These are phyloP conservation scores for Luffa aegyptiaca DNA, from an alignment of 306 rosid species.

Conservation along the genomic window DNA sequence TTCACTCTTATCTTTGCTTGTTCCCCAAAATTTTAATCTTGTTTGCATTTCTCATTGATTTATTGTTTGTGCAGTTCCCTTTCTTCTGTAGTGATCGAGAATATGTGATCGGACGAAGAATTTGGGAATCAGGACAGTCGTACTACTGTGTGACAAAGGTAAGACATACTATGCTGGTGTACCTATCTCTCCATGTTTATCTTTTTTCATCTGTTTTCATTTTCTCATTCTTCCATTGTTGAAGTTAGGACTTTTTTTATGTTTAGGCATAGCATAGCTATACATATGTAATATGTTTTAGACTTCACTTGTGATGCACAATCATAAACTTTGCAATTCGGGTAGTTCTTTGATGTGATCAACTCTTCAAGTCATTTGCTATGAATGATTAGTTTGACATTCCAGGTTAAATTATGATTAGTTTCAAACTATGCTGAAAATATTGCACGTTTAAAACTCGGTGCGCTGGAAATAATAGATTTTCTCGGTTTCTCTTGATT, in stretches of 20 bases:
- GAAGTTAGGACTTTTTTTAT: not conserved
- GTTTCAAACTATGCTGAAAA: not conserved
- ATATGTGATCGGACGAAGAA: constrained; percentile 49
- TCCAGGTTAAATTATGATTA: not conserved
- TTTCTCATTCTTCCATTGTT: not conserved
- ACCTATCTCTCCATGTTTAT: not conserved
- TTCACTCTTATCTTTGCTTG: not conserved
- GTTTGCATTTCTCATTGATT: not conserved
- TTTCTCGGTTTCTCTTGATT: constrained; percentile 1
- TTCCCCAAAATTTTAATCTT: not conserved
- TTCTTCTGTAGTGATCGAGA: constrained; percentile 59
- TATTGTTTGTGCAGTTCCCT: constrained; percentile 38
- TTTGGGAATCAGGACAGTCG: constrained; percentile 42
- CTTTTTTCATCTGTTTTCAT: not conserved
- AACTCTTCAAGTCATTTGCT: not conserved
- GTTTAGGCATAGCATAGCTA: not conserved
- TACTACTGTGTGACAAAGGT: constrained; percentile 56
- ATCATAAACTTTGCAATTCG: not conserved
- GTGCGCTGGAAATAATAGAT: constrained; percentile 9
- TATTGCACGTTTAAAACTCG: not conserved
- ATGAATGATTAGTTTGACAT: not conserved
- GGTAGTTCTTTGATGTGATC: not conserved
- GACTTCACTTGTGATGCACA: not conserved
- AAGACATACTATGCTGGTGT: not conserved
- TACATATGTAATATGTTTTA: not conserved